These are phyloP conservation scores for Cladosporium sp. DNA, from an alignment of 2,329 filamentous ascomycete genomes.

Conservation along the genomic window DNA sequence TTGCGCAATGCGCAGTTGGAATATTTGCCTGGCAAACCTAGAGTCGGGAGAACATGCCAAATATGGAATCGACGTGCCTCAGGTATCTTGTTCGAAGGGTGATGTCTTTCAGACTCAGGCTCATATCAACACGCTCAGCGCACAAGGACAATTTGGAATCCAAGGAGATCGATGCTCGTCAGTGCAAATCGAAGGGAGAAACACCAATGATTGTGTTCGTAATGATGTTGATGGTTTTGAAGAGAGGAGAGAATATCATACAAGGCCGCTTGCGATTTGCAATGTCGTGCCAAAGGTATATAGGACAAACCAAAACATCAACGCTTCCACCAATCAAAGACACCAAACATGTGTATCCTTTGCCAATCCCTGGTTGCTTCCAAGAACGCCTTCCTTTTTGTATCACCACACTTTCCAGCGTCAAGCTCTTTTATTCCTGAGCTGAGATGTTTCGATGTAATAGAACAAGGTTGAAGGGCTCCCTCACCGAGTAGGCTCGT, in stretches of 20 bases:
- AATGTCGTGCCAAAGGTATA: not conserved
- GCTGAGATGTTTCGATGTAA: not conserved
- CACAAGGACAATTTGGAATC: too few species aligned
- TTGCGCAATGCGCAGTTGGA: not conserved
- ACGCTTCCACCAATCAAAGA: not conserved
- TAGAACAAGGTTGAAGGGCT: not conserved
- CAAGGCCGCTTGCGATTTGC: not conserved
- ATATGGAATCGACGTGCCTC: too few species aligned
- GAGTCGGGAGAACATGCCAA: too few species aligned
- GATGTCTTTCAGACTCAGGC: too few species aligned
- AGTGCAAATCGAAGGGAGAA: too few species aligned
- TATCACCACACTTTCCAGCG: not conserved
- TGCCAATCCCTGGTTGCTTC: not conserved
- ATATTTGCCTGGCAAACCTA: too few species aligned
- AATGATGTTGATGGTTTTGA: not conserved
- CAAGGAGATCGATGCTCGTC: too few species aligned
- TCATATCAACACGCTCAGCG: too few species aligned
- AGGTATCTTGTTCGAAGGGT: too few species aligned
- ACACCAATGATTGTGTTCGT: too few species aligned
- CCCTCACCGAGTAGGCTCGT: slow-evolving; percentile 5
- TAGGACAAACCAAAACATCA: not conserved
- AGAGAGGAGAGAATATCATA: slow-evolving; percentile 6
- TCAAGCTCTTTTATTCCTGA: not conserved
- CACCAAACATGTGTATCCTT: not conserved
- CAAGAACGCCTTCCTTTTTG: not conserved